Conservation (phyloP, 257 asterid genomes). For the Asclepias syriaca region DNA sequence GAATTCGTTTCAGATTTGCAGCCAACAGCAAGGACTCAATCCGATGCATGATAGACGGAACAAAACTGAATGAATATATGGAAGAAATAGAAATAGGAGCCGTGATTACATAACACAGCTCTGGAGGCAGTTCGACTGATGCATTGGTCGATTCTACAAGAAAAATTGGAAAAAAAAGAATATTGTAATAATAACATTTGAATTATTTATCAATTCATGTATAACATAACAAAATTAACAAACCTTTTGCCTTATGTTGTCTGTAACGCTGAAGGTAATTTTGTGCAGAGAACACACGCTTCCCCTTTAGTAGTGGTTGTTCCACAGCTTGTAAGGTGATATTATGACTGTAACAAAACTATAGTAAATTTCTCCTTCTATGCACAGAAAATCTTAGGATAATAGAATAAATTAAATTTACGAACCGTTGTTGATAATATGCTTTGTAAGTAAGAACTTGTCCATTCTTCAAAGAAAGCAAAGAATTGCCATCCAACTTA, state of each 20-base stretch:
- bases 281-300: conserved; percentile 33
- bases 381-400: background rate
- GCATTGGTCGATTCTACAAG: conserved; percentile 41
- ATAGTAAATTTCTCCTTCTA: background rate
- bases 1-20: conserved; percentile 48
- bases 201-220: no score
- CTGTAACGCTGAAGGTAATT: conserved; percentile 50
- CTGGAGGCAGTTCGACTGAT: conserved; percentile 71
- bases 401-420: background rate
- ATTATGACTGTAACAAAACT: conserved; percentile 43
- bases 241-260: conserved; percentile 46
- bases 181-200: no score
- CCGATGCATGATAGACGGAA: conserved; percentile 74
- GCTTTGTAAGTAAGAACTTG: conserved; percentile 37
- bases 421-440: conserved; percentile 46
- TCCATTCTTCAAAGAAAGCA: conserved; percentile 36
- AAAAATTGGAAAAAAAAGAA: background rate
- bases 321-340: conserved; percentile 37
- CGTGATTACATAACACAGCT: conserved; percentile 61
- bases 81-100: conserved; percentile 54
- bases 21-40: conserved; percentile 75
- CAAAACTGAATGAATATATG: conserved; percentile 53
- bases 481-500: conserved; percentile 36
- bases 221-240: conserved; percentile 4
- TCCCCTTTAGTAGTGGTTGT: conserved; percentile 49